A percentile compares a stretch with the other conserved stretches of the same genome.
phyloP scores from a whole-genome alignment of 768 basidiomycete species.

The Tricholomella constricta region DNA sequence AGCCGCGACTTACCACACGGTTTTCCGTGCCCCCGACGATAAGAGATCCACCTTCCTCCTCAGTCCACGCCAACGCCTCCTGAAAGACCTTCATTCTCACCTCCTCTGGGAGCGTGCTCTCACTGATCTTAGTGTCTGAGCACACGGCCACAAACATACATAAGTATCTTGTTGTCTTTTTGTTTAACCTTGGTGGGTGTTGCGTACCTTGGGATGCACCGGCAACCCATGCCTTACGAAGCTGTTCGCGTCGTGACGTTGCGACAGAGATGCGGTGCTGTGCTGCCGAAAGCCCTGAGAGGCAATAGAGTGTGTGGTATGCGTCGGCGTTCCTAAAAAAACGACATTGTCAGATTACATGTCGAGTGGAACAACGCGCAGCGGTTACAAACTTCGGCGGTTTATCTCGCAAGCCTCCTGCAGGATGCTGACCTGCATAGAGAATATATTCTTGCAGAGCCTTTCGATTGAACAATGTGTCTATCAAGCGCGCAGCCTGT shows the following conservation, averaged over 20 bases:
- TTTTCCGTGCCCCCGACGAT: slow-evolving; percentile 64
- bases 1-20: slow-evolving; percentile 51
- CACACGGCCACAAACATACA: neutral
- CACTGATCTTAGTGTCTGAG: slow-evolving; percentile 37
- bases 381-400: slow-evolving; percentile 91
- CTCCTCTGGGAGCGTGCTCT: slow-evolving; percentile 19
- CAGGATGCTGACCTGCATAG: slow-evolving; percentile 80
- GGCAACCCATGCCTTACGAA: slow-evolving; percentile 42
- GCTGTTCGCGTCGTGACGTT: slow-evolving; percentile 29
- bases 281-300: slow-evolving; percentile 85
- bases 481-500: slow-evolving; percentile 18
- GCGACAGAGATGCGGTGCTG: slow-evolving; percentile 76
- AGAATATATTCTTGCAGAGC: slow-evolving; percentile 90
- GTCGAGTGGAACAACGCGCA: neutral
- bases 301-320: slow-evolving; percentile 93
- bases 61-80: slow-evolving; percentile 62
- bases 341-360: neutral
- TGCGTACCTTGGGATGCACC: too few relatives aligned
- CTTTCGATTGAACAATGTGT: slow-evolving; percentile 55
- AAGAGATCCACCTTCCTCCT: slow-evolving; percentile 60
- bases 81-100: slow-evolving; percentile 45
- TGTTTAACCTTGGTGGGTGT: too few relatives aligned
- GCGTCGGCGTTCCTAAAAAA: slow-evolving; percentile 74
- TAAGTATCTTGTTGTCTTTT: neutral
- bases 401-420: slow-evolving; percentile 91